phyloP scores from a whole-genome alignment of 2,329 filamentous ascomycete species.

The Aspergillus ruber region DNA sequence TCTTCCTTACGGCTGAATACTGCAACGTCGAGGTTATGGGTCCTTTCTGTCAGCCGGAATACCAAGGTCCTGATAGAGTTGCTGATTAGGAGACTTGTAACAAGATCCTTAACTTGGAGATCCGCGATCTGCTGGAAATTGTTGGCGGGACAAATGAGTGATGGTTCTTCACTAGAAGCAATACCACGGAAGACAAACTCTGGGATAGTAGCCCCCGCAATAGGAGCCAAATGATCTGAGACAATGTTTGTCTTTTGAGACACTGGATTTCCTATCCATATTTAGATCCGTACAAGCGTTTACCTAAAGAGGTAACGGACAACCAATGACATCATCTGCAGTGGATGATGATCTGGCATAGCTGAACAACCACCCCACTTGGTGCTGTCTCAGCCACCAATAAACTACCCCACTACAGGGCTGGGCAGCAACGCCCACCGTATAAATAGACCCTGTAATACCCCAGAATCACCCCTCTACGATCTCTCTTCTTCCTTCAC shows the following conservation, averaged over 20 bases:
- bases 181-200: no score
- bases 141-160: background rate
- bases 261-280: no score
- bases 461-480: background rate
- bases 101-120: background rate
- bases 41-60: background rate
- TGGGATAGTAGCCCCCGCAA: no score
- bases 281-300: no score
- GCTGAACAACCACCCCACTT: background rate
- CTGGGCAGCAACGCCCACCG: conserved; percentile 3
- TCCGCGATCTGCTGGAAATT: background rate
- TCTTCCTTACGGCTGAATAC: background rate
- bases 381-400: background rate
- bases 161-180: no score
- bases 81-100: background rate
- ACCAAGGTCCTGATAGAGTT: background rate
- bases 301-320: no score
- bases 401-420: conserved; percentile 5
- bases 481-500: background rate
- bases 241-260: no score
- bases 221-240: no score
- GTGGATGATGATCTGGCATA: background rate
- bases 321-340: background rate
- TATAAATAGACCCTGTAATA: background rate
- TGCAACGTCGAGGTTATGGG: background rate